Evolutionary conservation across 1,284 basidiomycete genomes (phyloP).

Genomic region (Chiua sp.): DNA sequence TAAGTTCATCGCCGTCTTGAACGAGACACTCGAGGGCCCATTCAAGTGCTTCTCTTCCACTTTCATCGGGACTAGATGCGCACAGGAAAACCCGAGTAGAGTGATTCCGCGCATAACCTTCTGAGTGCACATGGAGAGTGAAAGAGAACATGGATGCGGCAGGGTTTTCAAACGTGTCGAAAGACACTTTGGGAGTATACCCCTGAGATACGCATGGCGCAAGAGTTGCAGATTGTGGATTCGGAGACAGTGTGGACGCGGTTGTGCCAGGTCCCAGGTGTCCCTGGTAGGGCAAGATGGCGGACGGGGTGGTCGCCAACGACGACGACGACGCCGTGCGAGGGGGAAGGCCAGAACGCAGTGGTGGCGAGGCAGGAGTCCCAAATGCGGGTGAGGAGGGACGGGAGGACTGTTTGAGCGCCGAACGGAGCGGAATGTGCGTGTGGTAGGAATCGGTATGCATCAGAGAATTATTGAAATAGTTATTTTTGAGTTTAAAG

Average conservation of each 20-base stretch:
- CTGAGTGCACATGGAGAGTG: slow-evolving; percentile 82
- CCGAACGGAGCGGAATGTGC: slow-evolving; percentile 48
- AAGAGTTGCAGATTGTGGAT: slow-evolving; percentile 19
- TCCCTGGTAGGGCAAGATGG: slow-evolving; percentile 9
- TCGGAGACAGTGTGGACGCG: slow-evolving; percentile 25
- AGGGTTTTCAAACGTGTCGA: slow-evolving; percentile 83
- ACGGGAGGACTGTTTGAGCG: slow-evolving; percentile 50
- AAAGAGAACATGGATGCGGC: slow-evolving; percentile 76
- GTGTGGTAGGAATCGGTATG: slow-evolving; percentile 16
- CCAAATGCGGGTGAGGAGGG: slow-evolving; percentile 33
- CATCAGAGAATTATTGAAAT: slow-evolving; percentile 5
- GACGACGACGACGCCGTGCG: slow-evolving; percentile 28
- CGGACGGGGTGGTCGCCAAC: slow-evolving; percentile 17
- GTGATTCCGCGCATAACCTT: slow-evolving; percentile 79
- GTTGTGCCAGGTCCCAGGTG: slow-evolving; percentile 14
- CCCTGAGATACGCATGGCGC: slow-evolving; percentile 46
- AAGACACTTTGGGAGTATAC: slow-evolving; percentile 87
- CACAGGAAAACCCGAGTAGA: slow-evolving; percentile 92
- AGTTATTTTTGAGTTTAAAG: slow-evolving; percentile 13
- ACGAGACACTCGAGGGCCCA: slow-evolving; percentile 89
- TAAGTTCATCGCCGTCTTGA: slow-evolving; percentile 94
- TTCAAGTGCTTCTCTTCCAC: slow-evolving; percentile 83
- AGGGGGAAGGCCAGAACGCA: slow-evolving; percentile 21
- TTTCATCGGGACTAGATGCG: slow-evolving; percentile 89
- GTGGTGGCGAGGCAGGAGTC: slow-evolving; percentile 22